phyloP scores from a whole-genome alignment of 2,329 filamentous ascomycete genomes.

The Aspergillus udagawae region DNA sequence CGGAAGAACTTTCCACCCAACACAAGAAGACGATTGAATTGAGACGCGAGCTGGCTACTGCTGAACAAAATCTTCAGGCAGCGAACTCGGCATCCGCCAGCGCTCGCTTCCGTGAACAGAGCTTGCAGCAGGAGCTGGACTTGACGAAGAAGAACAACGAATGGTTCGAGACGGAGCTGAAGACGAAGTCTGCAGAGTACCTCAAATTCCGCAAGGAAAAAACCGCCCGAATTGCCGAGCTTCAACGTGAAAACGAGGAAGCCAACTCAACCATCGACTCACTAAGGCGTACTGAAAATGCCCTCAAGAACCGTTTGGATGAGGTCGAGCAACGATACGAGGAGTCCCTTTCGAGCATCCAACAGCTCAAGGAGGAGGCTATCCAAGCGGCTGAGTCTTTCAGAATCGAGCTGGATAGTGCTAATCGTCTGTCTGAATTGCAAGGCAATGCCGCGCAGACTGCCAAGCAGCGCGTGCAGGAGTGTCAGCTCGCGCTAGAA shows the following conservation, averaged over 20 bases:
- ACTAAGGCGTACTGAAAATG: slow-evolving; percentile 72
- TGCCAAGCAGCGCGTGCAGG: slow-evolving; percentile 56
- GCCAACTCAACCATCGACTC: slow-evolving; percentile 71
- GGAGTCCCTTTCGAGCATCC: slow-evolving; percentile 73
- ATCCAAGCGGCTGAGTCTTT: slow-evolving; percentile 81
- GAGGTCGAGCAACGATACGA: slow-evolving; percentile 84
- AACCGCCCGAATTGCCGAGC: slow-evolving; percentile 78
- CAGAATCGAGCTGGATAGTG: slow-evolving; percentile 77
- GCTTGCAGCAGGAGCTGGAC: slow-evolving; percentile 83
- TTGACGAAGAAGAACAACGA: slow-evolving; percentile 85
- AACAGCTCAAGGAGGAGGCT: slow-evolving; percentile 79
- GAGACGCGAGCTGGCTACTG: slow-evolving; percentile 71
- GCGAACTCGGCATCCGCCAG: slow-evolving; percentile 75
- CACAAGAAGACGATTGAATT: slow-evolving; percentile 84
- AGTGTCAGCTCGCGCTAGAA: slow-evolving; percentile 54
- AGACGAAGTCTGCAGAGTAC: slow-evolving; percentile 81
- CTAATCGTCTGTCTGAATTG: slow-evolving; percentile 73
- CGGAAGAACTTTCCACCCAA: slow-evolving; percentile 80
- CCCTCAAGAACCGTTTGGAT: slow-evolving; percentile 74
- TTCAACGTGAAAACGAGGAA: slow-evolving; percentile 87
- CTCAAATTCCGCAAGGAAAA: slow-evolving; percentile 94
- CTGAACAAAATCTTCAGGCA: slow-evolving; percentile 80
- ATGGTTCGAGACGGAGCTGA: slow-evolving; percentile 87
- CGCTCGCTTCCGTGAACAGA: slow-evolving; percentile 86
- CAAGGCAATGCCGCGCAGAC: slow-evolving; percentile 58